A percentile compares a stretch with the other conserved stretches of the same genome.
phyloP scores from a whole-genome alignment of 176 grass and related monocot genomes.

The Triticum aestivum region DNA sequence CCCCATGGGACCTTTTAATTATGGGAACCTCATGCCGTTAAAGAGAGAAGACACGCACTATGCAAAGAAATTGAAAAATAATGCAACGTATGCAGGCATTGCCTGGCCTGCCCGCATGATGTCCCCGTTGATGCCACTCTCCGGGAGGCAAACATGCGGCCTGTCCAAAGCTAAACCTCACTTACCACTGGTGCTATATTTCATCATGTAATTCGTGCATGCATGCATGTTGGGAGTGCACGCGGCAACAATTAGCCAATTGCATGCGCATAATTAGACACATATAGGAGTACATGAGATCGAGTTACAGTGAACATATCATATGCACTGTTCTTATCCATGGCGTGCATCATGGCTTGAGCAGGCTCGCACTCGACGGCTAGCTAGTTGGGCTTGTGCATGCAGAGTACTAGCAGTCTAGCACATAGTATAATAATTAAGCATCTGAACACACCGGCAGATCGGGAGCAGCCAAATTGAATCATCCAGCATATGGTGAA shows the following conservation, averaged over 20 bases:
- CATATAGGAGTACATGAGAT: neutral
- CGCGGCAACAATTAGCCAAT: neutral
- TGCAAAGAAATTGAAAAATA: neutral
- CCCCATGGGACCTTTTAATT: constrained; percentile 44
- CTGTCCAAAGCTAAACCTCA: constrained; percentile 26
- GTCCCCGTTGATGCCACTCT: constrained; percentile 32
- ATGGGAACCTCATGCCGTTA: constrained; percentile 54
- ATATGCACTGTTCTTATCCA: neutral
- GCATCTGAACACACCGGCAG: neutral
- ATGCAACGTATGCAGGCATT: neutral
- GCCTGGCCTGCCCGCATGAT: neutral
- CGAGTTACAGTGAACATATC: neutral
- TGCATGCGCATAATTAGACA: neutral
- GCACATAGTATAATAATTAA: neutral
- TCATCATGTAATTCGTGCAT: neutral
- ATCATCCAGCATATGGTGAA: too few relatives aligned
- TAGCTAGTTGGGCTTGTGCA: neutral
- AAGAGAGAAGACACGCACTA: constrained; percentile 36
- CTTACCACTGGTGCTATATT: neutral
- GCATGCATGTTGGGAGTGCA: neutral
- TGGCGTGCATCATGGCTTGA: neutral
- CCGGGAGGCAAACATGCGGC: constrained; percentile 39
- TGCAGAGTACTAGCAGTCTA: neutral
- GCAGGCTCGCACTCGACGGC: neutral
- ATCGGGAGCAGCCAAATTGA: too few relatives aligned